These are phyloP conservation scores for Opeltia flavorubescens DNA, from an alignment of 495 filamentous ascomycete genomes.

Conservation along the genomic window DNA sequence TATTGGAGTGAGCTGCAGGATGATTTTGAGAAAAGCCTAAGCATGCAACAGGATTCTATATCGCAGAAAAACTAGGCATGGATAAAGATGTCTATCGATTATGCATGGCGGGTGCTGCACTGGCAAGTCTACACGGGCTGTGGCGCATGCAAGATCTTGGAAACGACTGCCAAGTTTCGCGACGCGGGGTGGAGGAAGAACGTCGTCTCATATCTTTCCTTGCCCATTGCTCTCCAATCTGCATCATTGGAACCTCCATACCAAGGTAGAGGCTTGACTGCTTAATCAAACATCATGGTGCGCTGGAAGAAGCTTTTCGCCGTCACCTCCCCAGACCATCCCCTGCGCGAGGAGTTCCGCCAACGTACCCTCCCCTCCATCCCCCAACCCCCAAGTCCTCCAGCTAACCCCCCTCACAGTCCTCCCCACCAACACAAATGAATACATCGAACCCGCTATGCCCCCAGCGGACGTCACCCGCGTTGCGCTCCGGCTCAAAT, in stretches of 20 bases:
- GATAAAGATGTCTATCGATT: too few relatives aligned
- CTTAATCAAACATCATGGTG: slow-evolving; percentile 25
- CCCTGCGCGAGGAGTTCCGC: slow-evolving; percentile 24
- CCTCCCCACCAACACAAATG: slow-evolving; percentile 45
- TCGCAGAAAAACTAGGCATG: too few relatives aligned
- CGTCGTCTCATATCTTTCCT: not conserved
- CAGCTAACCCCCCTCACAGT: slow-evolving; percentile 31
- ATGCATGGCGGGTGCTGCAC: too few relatives aligned
- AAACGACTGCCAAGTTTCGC: not conserved
- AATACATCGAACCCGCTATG: slow-evolving; percentile 43
- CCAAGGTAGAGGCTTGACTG: too few relatives aligned
- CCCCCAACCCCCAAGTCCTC: slow-evolving; percentile 6
- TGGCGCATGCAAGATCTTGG: not conserved
- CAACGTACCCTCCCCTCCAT: slow-evolving; percentile 12
- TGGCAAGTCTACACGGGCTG: too few relatives aligned
- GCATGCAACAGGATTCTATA: too few relatives aligned
- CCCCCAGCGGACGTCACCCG: slow-evolving; percentile 64
- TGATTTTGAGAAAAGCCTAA: too few relatives aligned
- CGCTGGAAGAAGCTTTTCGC: slow-evolving; percentile 26
- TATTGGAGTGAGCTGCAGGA: too few relatives aligned
- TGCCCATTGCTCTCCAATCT: not conserved
- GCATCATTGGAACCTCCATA: too few relatives aligned
- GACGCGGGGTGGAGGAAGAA: too few relatives aligned
- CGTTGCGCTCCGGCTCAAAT: slow-evolving; percentile 74
- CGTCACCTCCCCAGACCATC: slow-evolving; percentile 19